A percentile compares a stretch with the other conserved stretches of the same genome.
Evolutionary conservation across 768 basidiomycete genomes (phyloP).

Genomic region (Mrakia hoshinonis): DNA sequence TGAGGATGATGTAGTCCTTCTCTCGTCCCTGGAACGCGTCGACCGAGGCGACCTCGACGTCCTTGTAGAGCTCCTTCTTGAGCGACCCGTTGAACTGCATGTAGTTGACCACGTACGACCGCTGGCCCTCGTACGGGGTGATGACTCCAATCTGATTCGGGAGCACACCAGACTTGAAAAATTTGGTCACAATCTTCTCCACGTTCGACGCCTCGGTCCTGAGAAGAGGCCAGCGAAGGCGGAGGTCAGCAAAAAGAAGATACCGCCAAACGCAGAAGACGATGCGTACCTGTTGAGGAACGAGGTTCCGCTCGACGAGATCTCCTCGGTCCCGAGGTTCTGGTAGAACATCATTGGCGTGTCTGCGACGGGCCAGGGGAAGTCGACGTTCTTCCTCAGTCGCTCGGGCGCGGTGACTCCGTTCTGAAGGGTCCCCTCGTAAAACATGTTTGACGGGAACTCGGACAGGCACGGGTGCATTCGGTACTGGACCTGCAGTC

Average conservation of each 20-base stretch:
- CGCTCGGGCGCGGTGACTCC: conserved; percentile 98
- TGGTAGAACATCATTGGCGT: conserved; percentile 99
- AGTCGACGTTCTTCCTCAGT: conserved; percentile 94
- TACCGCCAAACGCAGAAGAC: background rate
- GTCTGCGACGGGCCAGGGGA: conserved; percentile 94
- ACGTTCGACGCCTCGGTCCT: conserved; percentile 98
- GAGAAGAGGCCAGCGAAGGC: conserved; percentile 6
- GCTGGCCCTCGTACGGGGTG: conserved; percentile 97
- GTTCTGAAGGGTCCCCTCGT: conserved; percentile 96
- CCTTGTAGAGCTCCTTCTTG: conserved; percentile 99
- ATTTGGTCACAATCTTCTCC: conserved; percentile 99
- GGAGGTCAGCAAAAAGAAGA: background rate
- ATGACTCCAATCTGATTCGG: conserved; percentile 95
- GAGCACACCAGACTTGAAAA: conserved; percentile 97
- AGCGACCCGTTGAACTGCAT: conserved; percentile 99
- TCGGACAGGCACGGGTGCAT: conserved; percentile 99
- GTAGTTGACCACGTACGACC: conserved; percentile 96
- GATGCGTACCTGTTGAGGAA: conserved; percentile 78
- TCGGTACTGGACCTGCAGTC: conserved; percentile 97
- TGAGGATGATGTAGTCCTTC: conserved; percentile 98
- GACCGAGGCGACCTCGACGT: conserved; percentile 96
- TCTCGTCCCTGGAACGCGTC: conserved; percentile 99
- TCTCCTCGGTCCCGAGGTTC: conserved; percentile 97
- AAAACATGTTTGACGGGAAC: conserved; percentile 99
- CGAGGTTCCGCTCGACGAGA: conserved; percentile 94